Evolutionary conservation across 345 rosid genomes (phyloP).

Genomic region (Lenwebbia sp.): DNA sequence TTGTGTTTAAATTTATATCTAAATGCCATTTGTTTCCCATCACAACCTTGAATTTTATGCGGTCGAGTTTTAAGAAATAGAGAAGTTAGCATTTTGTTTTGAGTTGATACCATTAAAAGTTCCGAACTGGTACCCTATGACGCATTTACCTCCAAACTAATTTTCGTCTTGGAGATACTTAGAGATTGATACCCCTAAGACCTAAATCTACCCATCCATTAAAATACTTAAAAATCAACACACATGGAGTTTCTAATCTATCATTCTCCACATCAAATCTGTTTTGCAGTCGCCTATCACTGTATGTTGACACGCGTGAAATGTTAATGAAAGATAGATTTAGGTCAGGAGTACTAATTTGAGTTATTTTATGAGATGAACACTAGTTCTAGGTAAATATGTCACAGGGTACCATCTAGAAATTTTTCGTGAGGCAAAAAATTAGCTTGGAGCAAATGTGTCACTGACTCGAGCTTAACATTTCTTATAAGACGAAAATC

Average conservation of each 20-base stretch:
- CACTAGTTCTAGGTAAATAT: background rate
- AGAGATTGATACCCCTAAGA: background rate
- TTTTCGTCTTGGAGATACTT: background rate
- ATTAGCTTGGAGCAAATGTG: rapidly evolving
- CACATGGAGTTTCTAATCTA: background rate
- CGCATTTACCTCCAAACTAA: background rate
- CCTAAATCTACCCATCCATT: background rate
- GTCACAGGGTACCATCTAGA: background rate
- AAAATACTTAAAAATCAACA: background rate
- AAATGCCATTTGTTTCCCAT: background rate
- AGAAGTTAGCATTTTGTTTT: background rate
- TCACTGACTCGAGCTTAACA: background rate
- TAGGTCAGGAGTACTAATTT: rapidly evolving
- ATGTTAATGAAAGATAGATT: background rate
- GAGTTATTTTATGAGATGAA: background rate
- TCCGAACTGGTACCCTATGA: rapidly evolving
- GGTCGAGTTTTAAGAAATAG: background rate
- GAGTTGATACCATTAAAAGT: background rate
- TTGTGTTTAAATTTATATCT: background rate
- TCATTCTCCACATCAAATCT: rapidly evolving
- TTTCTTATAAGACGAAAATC: background rate
- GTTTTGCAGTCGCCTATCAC: rapidly evolving
- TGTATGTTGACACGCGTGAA: background rate
- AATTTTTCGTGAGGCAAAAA: background rate
- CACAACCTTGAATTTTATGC: background rate